Evolutionary conservation across 305 asterid genomes (phyloP).

Genomic region (Fraxinus albicans): DNA sequence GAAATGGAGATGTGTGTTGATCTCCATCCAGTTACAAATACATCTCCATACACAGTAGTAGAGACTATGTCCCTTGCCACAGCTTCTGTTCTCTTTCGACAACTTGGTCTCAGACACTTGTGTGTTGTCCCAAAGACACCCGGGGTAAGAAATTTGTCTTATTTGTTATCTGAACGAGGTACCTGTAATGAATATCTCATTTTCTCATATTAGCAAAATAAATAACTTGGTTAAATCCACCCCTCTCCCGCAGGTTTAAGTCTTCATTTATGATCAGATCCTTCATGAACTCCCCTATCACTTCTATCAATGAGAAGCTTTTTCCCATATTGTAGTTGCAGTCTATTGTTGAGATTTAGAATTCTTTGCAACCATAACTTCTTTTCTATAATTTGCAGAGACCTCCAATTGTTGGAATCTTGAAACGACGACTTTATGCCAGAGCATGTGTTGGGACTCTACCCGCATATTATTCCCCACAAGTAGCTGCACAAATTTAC

Average conservation of each 20-base stretch:
- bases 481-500: slow-evolving; percentile 24
- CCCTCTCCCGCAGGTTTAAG: neutral
- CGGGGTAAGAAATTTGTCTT: slow-evolving; percentile 51
- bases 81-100: slow-evolving; percentile 81
- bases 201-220: neutral
- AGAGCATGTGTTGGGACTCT: slow-evolving; percentile 78
- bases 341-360: neutral
- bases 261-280: neutral
- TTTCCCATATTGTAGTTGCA: neutral
- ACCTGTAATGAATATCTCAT: neutral
- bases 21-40: slow-evolving; percentile 85
- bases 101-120: slow-evolving; percentile 84
- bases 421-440: slow-evolving; percentile 90
- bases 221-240: neutral
- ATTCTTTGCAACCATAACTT: neutral
- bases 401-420: slow-evolving; percentile 78
- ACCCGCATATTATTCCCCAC: slow-evolving; percentile 50
- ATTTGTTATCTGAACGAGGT: neutral
- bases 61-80: slow-evolving; percentile 95
- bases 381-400: slow-evolving; percentile 52
- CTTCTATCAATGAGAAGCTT: neutral
- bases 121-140: slow-evolving; percentile 83
- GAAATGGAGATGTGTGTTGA: slow-evolving; percentile 91
- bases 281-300: neutral
- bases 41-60: slow-evolving; percentile 86